Evolutionary conservation across 1,139 yeast species (phyloP).

Genomic region (Zygosaccharomyces pseudobailii): DNA sequence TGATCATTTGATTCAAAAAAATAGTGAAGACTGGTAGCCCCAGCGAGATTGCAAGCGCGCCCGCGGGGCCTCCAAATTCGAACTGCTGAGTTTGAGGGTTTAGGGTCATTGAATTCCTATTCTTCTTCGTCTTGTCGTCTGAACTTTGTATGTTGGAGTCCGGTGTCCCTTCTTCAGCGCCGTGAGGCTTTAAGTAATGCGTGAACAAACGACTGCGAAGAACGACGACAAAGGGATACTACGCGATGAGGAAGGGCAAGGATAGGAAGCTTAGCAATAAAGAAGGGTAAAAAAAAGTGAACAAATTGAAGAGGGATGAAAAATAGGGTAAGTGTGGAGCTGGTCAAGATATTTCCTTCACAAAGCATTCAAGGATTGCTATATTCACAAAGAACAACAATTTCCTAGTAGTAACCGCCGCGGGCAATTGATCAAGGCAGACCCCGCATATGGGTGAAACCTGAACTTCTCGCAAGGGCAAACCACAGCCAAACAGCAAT

Average conservation of each 20-base stretch:
- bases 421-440: slow-evolving; percentile 10
- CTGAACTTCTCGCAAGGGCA: slow-evolving; percentile 6
- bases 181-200: background rate
- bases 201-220: background rate
- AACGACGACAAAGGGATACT: background rate
- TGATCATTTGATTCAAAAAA: slow-evolving; percentile 53
- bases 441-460: slow-evolving; percentile 16
- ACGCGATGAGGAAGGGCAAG: background rate
- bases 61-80: slow-evolving; percentile 77
- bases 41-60: slow-evolving; percentile 61
- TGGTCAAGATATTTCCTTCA: slow-evolving; percentile 8
- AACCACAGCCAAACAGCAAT: slow-evolving; percentile 19
- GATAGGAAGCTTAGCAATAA: background rate
- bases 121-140: background rate
- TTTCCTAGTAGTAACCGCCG: slow-evolving; percentile 15
- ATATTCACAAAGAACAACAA: slow-evolving; percentile 22
- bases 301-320: background rate
- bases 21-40: slow-evolving; percentile 64
- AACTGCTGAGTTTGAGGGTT: slow-evolving; percentile 67
- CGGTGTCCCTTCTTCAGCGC: background rate
- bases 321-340: background rate
- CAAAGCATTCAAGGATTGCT: slow-evolving; percentile 22
- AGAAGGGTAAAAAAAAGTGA: background rate
- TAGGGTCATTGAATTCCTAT: slow-evolving; percentile 27
- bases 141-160: background rate